phyloP scores from a whole-genome alignment of 2,329 filamentous ascomycete species.

The Fusarium sp. region DNA sequence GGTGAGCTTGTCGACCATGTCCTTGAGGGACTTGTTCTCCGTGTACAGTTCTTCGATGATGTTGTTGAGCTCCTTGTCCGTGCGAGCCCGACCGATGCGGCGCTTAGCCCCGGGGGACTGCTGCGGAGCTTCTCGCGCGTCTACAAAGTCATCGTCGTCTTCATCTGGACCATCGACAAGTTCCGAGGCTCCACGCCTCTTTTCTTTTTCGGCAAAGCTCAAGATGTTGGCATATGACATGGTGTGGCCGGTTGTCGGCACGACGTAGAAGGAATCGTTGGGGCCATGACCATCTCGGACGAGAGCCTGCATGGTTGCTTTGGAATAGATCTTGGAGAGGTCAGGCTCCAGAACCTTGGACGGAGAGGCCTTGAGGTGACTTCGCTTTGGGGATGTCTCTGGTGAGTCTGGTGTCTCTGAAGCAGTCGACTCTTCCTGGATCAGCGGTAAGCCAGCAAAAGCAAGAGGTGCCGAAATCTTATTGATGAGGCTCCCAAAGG shows the following conservation, averaged over 20 bases:
- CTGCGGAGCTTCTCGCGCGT: slow-evolving; percentile 77
- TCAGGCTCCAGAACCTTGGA: slow-evolving; percentile 65
- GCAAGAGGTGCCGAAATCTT: slow-evolving; percentile 90
- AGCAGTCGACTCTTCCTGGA: slow-evolving; percentile 58
- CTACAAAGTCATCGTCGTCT: slow-evolving; percentile 88
- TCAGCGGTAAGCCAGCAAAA: slow-evolving; percentile 89
- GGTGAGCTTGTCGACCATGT: slow-evolving; percentile 85
- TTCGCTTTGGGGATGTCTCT: slow-evolving; percentile 52
- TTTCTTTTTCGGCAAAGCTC: slow-evolving; percentile 74
- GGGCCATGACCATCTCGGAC: slow-evolving; percentile 73
- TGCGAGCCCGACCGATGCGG: slow-evolving; percentile 53
- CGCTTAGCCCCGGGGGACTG: slow-evolving; percentile 56
- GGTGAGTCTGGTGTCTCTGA: slow-evolving; percentile 49
- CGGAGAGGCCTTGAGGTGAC: slow-evolving; percentile 48
- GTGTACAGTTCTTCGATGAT: slow-evolving; percentile 88
- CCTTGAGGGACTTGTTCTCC: slow-evolving; percentile 88
- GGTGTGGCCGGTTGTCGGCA: slow-evolving; percentile 90
- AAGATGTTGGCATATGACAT: slow-evolving; percentile 94
- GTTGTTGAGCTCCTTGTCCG: slow-evolving; percentile 65
- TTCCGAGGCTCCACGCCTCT: slow-evolving; percentile 67
- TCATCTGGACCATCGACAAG: slow-evolving; percentile 65
- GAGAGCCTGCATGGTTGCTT: slow-evolving; percentile 83
- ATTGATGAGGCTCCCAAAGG: slow-evolving; percentile 89
- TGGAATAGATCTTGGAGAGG: slow-evolving; percentile 84
- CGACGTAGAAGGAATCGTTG: slow-evolving; percentile 90